Percentiles rank a stretch among this genome's conserved stretches.
Conservation (phyloP, 305 asterid species). For the Solanum hybrid region DNA sequence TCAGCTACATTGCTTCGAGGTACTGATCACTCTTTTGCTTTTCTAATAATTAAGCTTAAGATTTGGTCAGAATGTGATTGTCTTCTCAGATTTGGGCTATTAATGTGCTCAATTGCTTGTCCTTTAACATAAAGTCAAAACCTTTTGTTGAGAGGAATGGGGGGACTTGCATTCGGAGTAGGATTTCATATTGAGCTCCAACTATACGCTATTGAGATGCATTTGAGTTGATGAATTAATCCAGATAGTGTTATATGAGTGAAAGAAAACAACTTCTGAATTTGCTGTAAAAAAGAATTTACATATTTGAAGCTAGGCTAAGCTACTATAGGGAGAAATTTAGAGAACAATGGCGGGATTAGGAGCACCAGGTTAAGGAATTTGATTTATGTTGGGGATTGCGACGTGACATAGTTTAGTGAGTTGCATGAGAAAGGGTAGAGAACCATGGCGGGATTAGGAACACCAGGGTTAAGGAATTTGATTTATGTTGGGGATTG, state of each 20-base stretch:
- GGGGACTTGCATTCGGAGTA: neutral
- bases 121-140: neutral
- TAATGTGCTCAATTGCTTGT: neutral
- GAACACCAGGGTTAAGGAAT: neutral
- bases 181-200: neutral
- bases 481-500: neutral
- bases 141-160: neutral
- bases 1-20: slow-evolving; percentile 30
- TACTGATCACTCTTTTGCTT: neutral
- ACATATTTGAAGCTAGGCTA: neutral
- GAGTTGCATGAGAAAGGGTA: neutral
- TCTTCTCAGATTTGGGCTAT: neutral
- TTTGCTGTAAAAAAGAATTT: neutral
- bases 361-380: neutral
- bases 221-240: neutral
- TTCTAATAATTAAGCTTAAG: neutral
- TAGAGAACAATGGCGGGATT: neutral
- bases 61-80: neutral
- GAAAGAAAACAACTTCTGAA: neutral
- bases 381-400: neutral
- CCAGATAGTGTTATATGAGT: neutral
- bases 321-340: neutral
- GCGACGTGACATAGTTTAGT: neutral
- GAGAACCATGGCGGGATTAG: neutral
- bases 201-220: neutral